phyloP scores from a whole-genome alignment of 1,139 yeast genomes.

The Kodamaea anthophila region DNA sequence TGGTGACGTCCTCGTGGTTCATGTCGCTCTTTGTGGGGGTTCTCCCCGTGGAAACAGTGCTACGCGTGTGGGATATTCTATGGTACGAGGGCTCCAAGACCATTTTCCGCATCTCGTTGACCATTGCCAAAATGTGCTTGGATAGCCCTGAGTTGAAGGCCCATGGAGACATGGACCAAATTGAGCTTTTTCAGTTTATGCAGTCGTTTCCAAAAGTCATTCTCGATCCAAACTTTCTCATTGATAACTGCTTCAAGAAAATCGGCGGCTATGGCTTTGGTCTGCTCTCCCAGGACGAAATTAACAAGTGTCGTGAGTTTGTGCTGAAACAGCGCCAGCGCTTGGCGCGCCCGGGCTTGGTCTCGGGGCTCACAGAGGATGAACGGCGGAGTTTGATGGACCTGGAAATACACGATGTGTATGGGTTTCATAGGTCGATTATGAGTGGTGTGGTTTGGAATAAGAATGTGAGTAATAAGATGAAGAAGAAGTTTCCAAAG shows the following conservation, averaged over 20 bases:
- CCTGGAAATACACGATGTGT: conserved; percentile 34
- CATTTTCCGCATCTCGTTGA: conserved; percentile 74
- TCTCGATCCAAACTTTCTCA: conserved; percentile 61
- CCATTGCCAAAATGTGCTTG: conserved; percentile 75
- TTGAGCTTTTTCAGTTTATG: conserved; percentile 80
- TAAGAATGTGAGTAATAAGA: conserved; percentile 44
- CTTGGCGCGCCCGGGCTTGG: conserved; percentile 28
- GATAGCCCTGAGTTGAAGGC: conserved; percentile 44
- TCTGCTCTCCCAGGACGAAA: conserved; percentile 74
- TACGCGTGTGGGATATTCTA: conserved; percentile 90
- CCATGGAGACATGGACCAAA: conserved; percentile 49
- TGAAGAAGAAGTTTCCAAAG: conserved; percentile 37
- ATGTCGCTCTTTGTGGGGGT: conserved; percentile 91
- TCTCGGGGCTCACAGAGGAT: conserved; percentile 35
- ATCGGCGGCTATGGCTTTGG: conserved; percentile 65
- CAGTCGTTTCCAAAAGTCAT: conserved; percentile 76
- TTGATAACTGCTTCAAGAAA: conserved; percentile 71
- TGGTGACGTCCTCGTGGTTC: conserved; percentile 96
- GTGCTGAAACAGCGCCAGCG: conserved; percentile 57
- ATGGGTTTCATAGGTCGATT: conserved; percentile 46
- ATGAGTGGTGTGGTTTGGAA: conserved; percentile 57
- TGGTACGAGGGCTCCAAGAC: conserved; percentile 91
- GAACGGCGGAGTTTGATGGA: conserved; percentile 32
- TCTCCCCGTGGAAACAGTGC: conserved; percentile 78
- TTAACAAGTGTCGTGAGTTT: conserved; percentile 67